These are phyloP conservation scores for Linnemannia exigua DNA, from an alignment of 192 early-diverging fungal species.

Conservation along the genomic window DNA sequence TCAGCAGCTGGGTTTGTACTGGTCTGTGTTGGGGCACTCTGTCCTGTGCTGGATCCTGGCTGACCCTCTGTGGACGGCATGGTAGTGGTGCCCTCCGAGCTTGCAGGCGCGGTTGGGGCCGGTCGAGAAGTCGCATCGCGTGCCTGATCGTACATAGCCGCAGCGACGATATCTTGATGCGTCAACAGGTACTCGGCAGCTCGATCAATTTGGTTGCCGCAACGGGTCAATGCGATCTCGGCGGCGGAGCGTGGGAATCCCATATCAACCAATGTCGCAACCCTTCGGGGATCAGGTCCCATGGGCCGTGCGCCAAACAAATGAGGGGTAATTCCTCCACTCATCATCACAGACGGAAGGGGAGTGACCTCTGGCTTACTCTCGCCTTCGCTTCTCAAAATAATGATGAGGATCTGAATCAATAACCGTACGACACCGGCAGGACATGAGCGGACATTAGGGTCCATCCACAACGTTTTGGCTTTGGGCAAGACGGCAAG, in stretches of 20 bases:
- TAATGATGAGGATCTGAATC: slow-evolving; percentile 72
- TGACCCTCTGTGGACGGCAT: neutral
- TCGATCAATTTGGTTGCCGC: slow-evolving; percentile 79
- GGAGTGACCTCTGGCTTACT: slow-evolving; percentile 45
- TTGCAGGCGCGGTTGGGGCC: slow-evolving; percentile 49
- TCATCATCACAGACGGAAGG: slow-evolving; percentile 25
- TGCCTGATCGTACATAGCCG: slow-evolving; percentile 52
- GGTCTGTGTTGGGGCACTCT: neutral
- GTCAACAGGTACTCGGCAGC: slow-evolving; percentile 90
- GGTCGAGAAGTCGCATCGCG: slow-evolving; percentile 36
- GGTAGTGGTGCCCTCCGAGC: neutral
- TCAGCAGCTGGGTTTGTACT: neutral
- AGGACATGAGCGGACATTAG: slow-evolving; percentile 66
- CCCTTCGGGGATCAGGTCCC: slow-evolving; percentile 73
- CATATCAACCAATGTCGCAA: slow-evolving; percentile 86
- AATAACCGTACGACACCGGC: slow-evolving; percentile 69
- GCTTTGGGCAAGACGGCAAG: slow-evolving; percentile 70
- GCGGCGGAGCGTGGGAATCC: slow-evolving; percentile 87
- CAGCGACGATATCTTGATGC: slow-evolving; percentile 69
- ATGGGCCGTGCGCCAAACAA: slow-evolving; percentile 59
- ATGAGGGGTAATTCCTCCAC: slow-evolving; percentile 20
- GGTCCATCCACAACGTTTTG: slow-evolving; percentile 71
- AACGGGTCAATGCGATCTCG: slow-evolving; percentile 82
- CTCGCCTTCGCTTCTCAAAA: slow-evolving; percentile 85
- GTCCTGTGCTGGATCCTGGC: neutral